A percentile compares a stretch with the other conserved stretches of the same genome.
Conservation (phyloP, 257 asterid genomes). For the Capsicum baccatum region DNA sequence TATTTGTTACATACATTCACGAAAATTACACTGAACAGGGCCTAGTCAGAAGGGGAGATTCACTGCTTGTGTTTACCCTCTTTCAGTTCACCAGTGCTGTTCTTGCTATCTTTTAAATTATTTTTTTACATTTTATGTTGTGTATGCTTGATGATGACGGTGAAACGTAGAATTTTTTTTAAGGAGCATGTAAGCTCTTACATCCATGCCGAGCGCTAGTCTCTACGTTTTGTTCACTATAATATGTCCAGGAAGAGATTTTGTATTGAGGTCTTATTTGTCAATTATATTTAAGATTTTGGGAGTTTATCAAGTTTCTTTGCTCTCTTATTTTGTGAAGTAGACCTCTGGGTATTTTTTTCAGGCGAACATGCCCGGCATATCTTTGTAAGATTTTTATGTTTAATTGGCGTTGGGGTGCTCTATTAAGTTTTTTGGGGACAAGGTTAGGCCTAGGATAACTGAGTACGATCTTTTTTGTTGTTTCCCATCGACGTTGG, state of each 20-base stretch:
- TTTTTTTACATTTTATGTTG: neutral
- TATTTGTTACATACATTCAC: too few relatives aligned
- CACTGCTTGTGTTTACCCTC: too few relatives aligned
- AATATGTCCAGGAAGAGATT: neutral
- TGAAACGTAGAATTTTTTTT: neutral
- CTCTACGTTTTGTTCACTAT: neutral
- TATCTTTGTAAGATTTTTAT: neutral
- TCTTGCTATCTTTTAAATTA: neutral
- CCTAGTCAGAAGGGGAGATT: neutral
- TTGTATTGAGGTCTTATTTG: neutral
- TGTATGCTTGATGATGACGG: neutral
- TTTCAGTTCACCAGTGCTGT: neutral
- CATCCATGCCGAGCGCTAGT: neutral
- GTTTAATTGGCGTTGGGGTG: neutral
- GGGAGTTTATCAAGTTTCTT: neutral
- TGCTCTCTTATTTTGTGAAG: neutral
- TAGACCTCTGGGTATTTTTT: neutral
- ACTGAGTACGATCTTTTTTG: neutral
- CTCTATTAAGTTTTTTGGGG: neutral
- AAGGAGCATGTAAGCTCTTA: neutral
- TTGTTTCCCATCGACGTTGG: neutral
- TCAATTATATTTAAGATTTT: neutral
- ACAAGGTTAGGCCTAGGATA: neutral
- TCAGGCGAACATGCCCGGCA: neutral
- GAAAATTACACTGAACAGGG: too few relatives aligned